Conservation (phyloP, 805 yeast genomes). For the Pichia pseudocactophila region DNA sequence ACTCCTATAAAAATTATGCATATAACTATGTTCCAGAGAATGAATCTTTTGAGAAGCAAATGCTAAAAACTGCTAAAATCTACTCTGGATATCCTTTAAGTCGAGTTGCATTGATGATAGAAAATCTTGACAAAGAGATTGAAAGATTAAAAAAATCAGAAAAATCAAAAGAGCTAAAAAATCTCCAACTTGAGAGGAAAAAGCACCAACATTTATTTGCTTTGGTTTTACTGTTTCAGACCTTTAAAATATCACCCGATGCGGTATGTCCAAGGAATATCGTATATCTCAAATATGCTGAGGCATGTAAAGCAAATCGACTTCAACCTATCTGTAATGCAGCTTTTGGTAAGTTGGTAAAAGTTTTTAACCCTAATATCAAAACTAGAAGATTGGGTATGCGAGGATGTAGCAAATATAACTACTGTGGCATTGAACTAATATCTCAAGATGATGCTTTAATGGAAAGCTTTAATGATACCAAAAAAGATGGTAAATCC, state of each 20-base stretch:
- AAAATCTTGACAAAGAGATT: constrained; percentile 1
- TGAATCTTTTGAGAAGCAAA: too few species aligned
- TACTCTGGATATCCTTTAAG: neutral
- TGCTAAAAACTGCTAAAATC: neutral
- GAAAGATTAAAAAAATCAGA: neutral
- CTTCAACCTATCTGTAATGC: constrained; percentile 62
- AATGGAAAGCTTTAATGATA: neutral
- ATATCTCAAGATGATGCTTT: constrained; percentile 19
- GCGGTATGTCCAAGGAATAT: constrained; percentile 57
- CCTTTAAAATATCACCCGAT: constrained; percentile 42
- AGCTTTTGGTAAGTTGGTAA: constrained; percentile 66
- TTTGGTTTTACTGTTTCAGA: constrained; percentile 66
- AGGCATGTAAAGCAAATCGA: constrained; percentile 45
- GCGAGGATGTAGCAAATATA: constrained; percentile 76
- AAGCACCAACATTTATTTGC: constrained; percentile 72
- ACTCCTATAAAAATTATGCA: too few species aligned
- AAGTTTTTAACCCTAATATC: constrained; percentile 54
- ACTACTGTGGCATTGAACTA: constrained; percentile 67
- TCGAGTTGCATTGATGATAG: constrained; percentile 1
- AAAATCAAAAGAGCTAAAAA: constrained; percentile 13
- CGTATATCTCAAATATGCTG: constrained; percentile 59
- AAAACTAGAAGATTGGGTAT: constrained; percentile 74
- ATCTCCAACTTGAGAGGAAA: constrained; percentile 30
- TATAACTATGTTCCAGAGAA: too few species aligned
- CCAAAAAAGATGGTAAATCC: neutral